Evolutionary conservation across 192 early-diverging fungal species (phyloP).

Genomic region (Endogone sp.): DNA sequence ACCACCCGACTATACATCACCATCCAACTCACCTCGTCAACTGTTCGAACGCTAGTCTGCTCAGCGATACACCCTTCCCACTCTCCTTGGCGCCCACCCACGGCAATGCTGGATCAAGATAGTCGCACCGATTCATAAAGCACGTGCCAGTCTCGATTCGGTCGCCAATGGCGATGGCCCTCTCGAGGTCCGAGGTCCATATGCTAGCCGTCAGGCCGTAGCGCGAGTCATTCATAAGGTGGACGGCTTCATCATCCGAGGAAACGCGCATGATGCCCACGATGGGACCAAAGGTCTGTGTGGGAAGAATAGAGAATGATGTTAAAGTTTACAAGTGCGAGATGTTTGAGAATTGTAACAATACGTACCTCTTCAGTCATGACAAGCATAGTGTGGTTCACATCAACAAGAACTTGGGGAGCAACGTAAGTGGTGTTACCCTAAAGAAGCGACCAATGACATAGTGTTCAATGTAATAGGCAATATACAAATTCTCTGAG

Average conservation of each 20-base stretch:
- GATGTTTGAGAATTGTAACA: not conserved
- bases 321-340: too few relatives aligned
- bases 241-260: conserved; percentile 71
- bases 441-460: conserved; percentile 8
- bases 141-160: conserved; percentile 72
- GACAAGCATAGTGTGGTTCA: conserved; percentile 68
- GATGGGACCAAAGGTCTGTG: conserved; percentile 72
- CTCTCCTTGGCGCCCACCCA: conserved; percentile 79
- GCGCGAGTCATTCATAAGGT: conserved; percentile 75
- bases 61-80: conserved; percentile 67
- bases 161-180: conserved; percentile 57
- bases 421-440: conserved; percentile 61
- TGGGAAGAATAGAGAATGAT: not conserved
- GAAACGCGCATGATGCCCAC: conserved; percentile 70
- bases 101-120: conserved; percentile 73
- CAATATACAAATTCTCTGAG: too few relatives aligned
- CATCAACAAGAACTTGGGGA: conserved; percentile 73
- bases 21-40: conserved; percentile 43
- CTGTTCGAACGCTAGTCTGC: conserved; percentile 68
- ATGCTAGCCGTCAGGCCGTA: conserved; percentile 79
- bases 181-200: conserved; percentile 66
- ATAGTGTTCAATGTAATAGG: not conserved
- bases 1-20: not conserved
- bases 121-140: conserved; percentile 85
- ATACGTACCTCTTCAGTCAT: conserved; percentile 65